These are phyloP conservation scores for Nidularia sp. DNA, from an alignment of 768 basidiomycete species.

Conservation along the genomic window DNA sequence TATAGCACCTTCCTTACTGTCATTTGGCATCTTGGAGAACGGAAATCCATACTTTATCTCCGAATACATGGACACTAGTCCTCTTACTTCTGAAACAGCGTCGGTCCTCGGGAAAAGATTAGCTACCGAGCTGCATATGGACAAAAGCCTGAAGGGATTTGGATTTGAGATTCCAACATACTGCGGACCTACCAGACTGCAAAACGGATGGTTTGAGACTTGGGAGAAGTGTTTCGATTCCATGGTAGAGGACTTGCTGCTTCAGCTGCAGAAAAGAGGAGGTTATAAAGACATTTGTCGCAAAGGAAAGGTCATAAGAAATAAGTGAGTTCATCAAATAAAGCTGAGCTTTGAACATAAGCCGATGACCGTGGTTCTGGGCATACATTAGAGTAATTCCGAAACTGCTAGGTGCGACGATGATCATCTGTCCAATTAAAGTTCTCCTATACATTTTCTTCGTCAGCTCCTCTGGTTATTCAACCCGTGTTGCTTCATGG, in stretches of 20 bases:
- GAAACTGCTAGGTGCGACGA: conserved; percentile 45
- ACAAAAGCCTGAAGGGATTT: conserved; percentile 51
- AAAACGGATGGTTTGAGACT: conserved; percentile 68
- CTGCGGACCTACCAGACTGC: conserved; percentile 67
- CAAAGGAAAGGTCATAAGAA: conserved; percentile 47
- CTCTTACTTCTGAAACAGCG: conserved; percentile 43
- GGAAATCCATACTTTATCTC: conserved; percentile 66
- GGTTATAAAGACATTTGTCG: conserved; percentile 39
- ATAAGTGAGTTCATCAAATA: conserved; percentile 24
- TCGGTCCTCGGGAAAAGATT: conserved; percentile 53
- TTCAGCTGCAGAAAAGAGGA: conserved; percentile 33
- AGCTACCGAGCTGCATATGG: conserved; percentile 61
- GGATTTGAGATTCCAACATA: conserved; percentile 75
- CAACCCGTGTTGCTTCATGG: conserved; percentile 74
- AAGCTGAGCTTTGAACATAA: conserved; percentile 26
- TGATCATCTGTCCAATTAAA: neutral
- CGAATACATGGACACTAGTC: conserved; percentile 61
- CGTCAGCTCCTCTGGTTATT: conserved; percentile 42
- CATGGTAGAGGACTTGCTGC: conserved; percentile 56
- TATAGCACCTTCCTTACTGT: conserved; percentile 55
- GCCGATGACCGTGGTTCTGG: neutral
- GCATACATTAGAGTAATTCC: conserved; percentile 59
- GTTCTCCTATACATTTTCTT: neutral
- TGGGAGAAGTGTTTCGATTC: conserved; percentile 69
- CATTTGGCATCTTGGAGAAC: conserved; percentile 34